Conservation (phyloP, 2,329 filamentous ascomycete genomes). For the Fusarium tricinctum region DNA sequence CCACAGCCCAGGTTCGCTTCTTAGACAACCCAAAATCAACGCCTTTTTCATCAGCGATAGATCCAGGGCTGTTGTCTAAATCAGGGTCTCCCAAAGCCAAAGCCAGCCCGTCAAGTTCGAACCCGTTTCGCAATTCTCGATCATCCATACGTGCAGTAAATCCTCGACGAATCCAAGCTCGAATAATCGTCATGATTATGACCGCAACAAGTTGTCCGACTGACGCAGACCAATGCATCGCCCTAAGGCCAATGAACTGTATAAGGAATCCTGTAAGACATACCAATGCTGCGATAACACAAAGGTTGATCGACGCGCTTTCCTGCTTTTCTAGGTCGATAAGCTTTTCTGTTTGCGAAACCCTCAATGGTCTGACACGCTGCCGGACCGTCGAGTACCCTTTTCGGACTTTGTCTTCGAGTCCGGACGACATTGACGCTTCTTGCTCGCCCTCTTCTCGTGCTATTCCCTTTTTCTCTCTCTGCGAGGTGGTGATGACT, state of each 20-base stretch:
- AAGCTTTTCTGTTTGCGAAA: fast-evolving
- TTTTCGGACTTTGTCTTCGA: no score
- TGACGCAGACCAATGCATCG: slow-evolving; percentile 16
- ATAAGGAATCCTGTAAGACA: slow-evolving; percentile 1
- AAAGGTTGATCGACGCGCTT: neutral
- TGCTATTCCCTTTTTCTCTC: neutral
- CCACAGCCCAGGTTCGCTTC: neutral
- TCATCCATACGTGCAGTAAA: neutral
- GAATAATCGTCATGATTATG: neutral
- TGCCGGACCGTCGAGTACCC: no score
- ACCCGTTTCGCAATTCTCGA: neutral
- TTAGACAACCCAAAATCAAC: neutral
- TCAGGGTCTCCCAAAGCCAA: neutral
- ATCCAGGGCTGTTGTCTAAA: no score
- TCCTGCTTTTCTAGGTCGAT: no score
- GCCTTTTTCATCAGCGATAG: no score
- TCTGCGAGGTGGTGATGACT: neutral
- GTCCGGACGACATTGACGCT: no score
- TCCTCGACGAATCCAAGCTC: slow-evolving; percentile 1
- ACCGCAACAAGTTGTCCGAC: neutral
- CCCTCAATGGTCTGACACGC: no score
- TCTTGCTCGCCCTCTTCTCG: no score
- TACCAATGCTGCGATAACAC: neutral
- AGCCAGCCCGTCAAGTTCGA: slow-evolving; percentile 15
- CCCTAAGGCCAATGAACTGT: slow-evolving; percentile 17